Evolutionary conservation across 2,329 filamentous ascomycete genomes (phyloP).

Genomic region (Sarocladium brachiariae): DNA sequence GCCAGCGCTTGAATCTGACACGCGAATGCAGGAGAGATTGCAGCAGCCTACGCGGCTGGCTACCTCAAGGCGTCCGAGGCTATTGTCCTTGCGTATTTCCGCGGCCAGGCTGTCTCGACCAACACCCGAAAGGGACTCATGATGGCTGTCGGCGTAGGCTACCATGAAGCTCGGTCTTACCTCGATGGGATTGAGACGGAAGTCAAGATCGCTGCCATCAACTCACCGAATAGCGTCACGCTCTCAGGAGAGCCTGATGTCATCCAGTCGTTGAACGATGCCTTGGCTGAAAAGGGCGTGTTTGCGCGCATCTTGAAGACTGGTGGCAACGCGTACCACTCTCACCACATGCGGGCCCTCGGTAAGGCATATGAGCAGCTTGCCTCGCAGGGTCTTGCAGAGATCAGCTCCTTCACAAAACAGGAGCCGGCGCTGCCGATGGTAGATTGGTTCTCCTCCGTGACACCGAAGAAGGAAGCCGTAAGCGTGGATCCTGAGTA

Average conservation of each 20-base stretch:
- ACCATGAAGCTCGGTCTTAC: too few species aligned
- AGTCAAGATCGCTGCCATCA: too few species aligned
- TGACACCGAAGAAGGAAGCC: too few species aligned
- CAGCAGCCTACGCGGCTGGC: slow-evolving; percentile 20
- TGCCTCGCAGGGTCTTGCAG: slow-evolving; percentile 13
- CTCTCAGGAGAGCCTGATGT: too few species aligned
- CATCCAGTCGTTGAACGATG: too few species aligned
- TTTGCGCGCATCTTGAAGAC: slow-evolving; percentile 16
- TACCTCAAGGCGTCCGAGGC: slow-evolving; percentile 12
- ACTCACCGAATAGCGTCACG: too few species aligned
- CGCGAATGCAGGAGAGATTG: slow-evolving; percentile 18
- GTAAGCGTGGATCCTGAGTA: background rate
- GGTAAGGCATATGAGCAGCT: slow-evolving; percentile 9
- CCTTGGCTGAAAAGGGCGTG: slow-evolving; percentile 11
- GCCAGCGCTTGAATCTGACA: background rate
- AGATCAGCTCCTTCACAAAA: too few species aligned
- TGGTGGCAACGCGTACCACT: slow-evolving; percentile 18
- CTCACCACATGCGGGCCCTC: slow-evolving; percentile 15
- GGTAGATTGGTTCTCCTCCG: too few species aligned
- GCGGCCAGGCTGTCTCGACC: slow-evolving; percentile 13
- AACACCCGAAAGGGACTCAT: background rate
- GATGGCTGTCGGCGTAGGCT: too few species aligned
- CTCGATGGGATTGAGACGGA: slow-evolving; percentile 3
- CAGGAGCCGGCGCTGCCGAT: too few species aligned
- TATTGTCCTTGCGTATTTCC: slow-evolving; percentile 15